Base-by-base conservation (phyloP, 768 basidiomycete species). In the Kwoniella mangroviensis region DNA sequence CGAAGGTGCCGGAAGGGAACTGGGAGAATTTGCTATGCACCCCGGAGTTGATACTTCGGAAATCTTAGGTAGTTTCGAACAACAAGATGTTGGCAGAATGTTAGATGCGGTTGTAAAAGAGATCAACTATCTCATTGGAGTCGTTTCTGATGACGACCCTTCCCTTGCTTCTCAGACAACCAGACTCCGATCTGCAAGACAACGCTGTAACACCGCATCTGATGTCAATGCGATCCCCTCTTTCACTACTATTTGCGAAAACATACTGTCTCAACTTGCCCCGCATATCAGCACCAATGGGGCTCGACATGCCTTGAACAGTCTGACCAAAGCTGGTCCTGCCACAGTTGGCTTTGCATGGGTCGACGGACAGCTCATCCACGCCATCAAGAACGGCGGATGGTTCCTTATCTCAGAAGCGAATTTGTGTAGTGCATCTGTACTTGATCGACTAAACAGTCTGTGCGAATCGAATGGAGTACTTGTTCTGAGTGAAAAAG, bases 391-490 rank as follows among this genome's bases (percentile, higher is more conserved):
- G 79, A 84, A 86, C 11, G 97, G 97, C 3, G 86, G 90, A 75
- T 98, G 97, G 95, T 84, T 96, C 55, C 84, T 97, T 54, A 87
- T 99, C 65, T 93, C 97, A 73, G 91, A 90, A 65, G 95, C 97
- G 54, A 99, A 99, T 77, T 86, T 94, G 19, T 99, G 97, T 84
- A 95, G 89, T 71, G 90, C 96, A 1, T 96, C 97, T 13, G 94
- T 99, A 17, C 88, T 99, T 22, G 97, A 99, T 84, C 88, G 97
- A 43, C 88, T 99, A 51, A 99, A 99, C 83, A 94, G 94, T 40
- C 88, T 99, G 11, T 98, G 96, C 81, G 97, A 99, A 84, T 87
- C 87, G 13, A 86, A 91, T 64, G 97, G 97, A 4, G 86, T 85
- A 2, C 84, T 99, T 42, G 89, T 89, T n/a, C 86, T 99, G 54